A percentile compares a stretch with the other conserved stretches of the same genome.
These are phyloP conservation scores for Trichoderma reesei DNA, from an alignment of 495 filamentous ascomycete genomes.

Conservation along the genomic window DNA sequence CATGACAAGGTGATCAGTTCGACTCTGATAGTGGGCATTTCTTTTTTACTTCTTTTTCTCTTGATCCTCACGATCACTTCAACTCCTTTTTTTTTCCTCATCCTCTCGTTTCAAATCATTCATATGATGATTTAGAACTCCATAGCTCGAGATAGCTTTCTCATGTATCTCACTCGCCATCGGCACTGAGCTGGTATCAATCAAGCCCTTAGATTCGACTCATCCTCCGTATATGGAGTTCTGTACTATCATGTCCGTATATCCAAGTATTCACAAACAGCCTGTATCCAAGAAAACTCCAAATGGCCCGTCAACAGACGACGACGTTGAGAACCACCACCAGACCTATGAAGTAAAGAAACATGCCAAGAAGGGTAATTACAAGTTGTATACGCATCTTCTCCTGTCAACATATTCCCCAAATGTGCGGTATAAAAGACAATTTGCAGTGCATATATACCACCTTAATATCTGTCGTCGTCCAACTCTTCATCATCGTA, in stretches of 20 bases:
- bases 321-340: too few species aligned
- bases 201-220: too few species aligned
- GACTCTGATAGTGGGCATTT: constrained; percentile 8
- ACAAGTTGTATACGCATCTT: background rate
- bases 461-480: background rate
- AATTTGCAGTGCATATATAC: background rate
- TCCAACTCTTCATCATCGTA: background rate
- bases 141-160: background rate
- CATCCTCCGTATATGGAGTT: too few species aligned
- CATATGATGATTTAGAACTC: background rate
- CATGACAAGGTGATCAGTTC: constrained; percentile 9
- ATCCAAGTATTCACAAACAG: too few species aligned
- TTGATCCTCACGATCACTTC: background rate
- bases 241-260: too few species aligned
- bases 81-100: background rate
- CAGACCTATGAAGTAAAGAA: background rate
- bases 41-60: background rate
- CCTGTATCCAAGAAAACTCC: too few species aligned
- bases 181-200: too few species aligned
- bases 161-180: background rate
- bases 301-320: too few species aligned
- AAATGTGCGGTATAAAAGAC: background rate
- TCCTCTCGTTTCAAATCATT: background rate
- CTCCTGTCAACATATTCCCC: background rate
- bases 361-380: background rate